Evolutionary conservation across 2,329 filamentous ascomycete genomes (phyloP).

Genomic region (Knufia petricola): DNA sequence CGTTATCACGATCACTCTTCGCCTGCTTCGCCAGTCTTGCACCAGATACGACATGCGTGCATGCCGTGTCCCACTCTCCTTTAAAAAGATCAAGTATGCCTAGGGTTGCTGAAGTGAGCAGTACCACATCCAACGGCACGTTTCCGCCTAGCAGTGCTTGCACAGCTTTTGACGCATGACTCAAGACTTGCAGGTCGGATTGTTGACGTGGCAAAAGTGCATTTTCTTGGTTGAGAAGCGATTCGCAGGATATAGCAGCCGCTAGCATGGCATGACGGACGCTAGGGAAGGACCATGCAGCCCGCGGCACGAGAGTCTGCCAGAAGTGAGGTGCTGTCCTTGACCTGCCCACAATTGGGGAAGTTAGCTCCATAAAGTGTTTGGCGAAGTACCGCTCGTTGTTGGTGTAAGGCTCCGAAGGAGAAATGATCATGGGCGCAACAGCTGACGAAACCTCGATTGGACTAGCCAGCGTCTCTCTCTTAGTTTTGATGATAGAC

Average conservation of each 20-base stretch:
- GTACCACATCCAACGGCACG: conserved; percentile 9
- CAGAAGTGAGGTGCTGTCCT: conserved; percentile 9
- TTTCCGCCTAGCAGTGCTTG: conserved; percentile 8
- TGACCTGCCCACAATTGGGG: conserved; percentile 2
- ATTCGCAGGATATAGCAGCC: conserved; percentile 13
- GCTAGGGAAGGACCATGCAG: conserved; percentile 10
- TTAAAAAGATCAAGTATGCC: conserved; percentile 11
- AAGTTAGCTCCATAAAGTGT: conserved; percentile 3
- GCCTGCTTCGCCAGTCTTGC: conserved; percentile 8
- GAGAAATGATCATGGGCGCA: not conserved
- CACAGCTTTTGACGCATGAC: conserved; percentile 8
- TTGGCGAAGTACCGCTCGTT: not conserved
- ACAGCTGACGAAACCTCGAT: not conserved
- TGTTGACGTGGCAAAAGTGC: not conserved
- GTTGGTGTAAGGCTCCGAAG: conserved; percentile 3
- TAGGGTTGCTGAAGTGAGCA: conserved; percentile 13
- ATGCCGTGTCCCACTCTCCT: conserved; percentile 10
- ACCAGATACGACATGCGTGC: conserved; percentile 4
- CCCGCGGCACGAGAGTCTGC: conserved; percentile 13
- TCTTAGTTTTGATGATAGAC: not conserved
- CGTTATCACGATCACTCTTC: not conserved
- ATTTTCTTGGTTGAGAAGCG: not conserved
- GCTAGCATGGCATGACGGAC: conserved; percentile 16
- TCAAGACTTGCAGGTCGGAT: conserved; percentile 5
- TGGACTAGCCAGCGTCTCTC: not conserved